A percentile compares a stretch with the other conserved stretches of the same genome.
These are phyloP conservation scores for Cryphonectria nitschkei DNA, from an alignment of 2,329 filamentous ascomycete species.

Conservation along the genomic window DNA sequence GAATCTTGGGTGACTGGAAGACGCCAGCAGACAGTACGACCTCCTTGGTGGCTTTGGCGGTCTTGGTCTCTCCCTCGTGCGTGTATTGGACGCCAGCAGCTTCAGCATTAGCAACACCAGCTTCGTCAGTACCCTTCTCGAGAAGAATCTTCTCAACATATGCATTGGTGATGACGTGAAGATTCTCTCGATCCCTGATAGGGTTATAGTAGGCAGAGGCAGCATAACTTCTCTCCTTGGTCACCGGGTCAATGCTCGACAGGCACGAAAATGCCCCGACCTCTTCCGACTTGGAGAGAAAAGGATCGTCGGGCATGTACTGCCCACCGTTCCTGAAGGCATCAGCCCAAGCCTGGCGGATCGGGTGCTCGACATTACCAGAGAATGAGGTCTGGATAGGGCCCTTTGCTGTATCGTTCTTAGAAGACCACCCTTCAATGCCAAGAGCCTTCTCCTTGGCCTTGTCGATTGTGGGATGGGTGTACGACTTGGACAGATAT, in stretches of 20 bases:
- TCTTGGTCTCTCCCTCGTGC: conserved; percentile 30
- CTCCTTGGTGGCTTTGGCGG: conserved; percentile 32
- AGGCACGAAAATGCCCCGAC: conserved; percentile 23
- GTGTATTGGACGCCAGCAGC: conserved; percentile 33
- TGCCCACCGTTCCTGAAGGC: conserved; percentile 2
- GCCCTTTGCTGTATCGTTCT: conserved; percentile 1
- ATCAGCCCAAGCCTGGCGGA: conserved; percentile 17
- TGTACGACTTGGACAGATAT: conserved; percentile 37
- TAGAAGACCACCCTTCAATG: background rate
- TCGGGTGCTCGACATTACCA: background rate
- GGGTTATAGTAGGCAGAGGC: conserved; percentile 28
- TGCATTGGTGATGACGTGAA: conserved; percentile 32
- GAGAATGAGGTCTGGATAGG: conserved; percentile 21
- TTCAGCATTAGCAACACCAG: background rate
- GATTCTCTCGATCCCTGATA: conserved; percentile 23
- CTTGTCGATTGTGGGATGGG: background rate
- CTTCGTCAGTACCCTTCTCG: background rate
- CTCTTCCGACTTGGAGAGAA: conserved; percentile 2
- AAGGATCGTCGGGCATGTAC: conserved; percentile 11
- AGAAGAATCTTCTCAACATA: conserved; percentile 33
- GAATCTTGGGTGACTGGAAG: conserved; percentile 39
- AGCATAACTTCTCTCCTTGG: conserved; percentile 29
- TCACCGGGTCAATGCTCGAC: conserved; percentile 26
- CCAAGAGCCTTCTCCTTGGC: conserved; percentile 4
- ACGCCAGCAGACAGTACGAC: conserved; percentile 39